Percentiles rank a stretch among this genome's conserved stretches.
These are phyloP conservation scores for Globisporangium echinulatum DNA, from an alignment of 352 stramenopile genomes.

Conservation along the genomic window DNA sequence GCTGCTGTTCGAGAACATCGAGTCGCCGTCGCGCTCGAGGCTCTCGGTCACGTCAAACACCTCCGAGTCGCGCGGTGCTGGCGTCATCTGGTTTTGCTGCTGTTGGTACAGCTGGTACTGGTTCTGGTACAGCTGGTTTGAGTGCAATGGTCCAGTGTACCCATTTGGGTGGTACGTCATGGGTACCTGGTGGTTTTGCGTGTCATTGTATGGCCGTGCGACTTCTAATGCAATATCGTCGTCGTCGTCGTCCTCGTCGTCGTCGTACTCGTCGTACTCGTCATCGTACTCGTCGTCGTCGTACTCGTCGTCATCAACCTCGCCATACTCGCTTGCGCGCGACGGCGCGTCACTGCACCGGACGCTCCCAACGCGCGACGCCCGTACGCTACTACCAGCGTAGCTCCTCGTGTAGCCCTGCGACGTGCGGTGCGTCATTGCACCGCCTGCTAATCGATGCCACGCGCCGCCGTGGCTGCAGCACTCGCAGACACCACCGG, in stretches of 20 bases:
- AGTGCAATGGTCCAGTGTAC: neutral
- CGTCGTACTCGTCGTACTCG: constrained; percentile 7
- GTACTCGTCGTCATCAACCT: constrained; percentile 13
- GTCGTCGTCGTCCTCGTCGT: constrained; percentile 53
- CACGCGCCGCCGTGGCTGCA: constrained; percentile 65
- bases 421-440: constrained; percentile 19
- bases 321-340: constrained; percentile 26
- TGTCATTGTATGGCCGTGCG: constrained; percentile 33
- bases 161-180: neutral
- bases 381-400: constrained; percentile 9
- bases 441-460: constrained; percentile 55
- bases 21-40: constrained; percentile 23
- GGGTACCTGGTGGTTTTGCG: neutral
- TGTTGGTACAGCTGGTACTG: neutral
- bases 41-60: constrained; percentile 2
- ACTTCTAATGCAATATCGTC: constrained; percentile 73
- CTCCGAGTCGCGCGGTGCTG: neutral
- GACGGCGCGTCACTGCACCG: constrained; percentile 9
- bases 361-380: constrained; percentile 30
- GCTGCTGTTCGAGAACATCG: constrained; percentile 44
- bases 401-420: constrained; percentile 7
- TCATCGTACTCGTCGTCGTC: constrained; percentile 14
- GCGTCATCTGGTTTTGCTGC: neutral
- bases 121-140: neutral
- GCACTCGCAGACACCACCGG: constrained; percentile 56